phyloP scores from a whole-genome alignment of 371 early-diverging fungal genomes.

The Lichtheimia ramosa region DNA sequence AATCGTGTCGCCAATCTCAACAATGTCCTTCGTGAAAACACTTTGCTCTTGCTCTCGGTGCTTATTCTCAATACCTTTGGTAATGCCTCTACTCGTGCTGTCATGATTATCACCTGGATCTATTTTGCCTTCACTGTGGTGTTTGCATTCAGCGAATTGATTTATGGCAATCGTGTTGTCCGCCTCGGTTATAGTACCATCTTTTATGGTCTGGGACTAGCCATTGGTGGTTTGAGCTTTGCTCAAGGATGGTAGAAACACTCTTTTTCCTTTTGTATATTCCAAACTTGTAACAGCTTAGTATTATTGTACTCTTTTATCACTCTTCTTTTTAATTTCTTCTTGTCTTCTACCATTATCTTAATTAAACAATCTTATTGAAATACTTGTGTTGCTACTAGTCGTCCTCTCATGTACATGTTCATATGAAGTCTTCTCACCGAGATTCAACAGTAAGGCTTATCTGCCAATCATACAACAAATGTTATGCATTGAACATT shows the following conservation, averaged over 20 bases:
- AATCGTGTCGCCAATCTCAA: slow-evolving; percentile 20
- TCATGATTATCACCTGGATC: slow-evolving; percentile 49
- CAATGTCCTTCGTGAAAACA: slow-evolving; percentile 35
- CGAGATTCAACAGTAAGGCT: too few relatives aligned
- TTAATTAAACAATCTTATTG: too few relatives aligned
- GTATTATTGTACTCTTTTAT: too few relatives aligned
- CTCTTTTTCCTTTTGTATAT: too few relatives aligned
- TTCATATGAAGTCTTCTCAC: too few relatives aligned
- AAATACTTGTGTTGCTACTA: too few relatives aligned
- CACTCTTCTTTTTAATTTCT: too few relatives aligned
- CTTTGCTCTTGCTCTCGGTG: slow-evolving; percentile 33
- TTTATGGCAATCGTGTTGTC: slow-evolving; percentile 33
- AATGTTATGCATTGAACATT: too few relatives aligned
- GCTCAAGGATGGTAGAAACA: slow-evolving; percentile 29
- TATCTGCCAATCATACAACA: too few relatives aligned
- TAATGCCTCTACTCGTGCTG: slow-evolving; percentile 40
- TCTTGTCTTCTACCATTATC: too few relatives aligned
- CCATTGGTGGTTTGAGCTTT: slow-evolving; percentile 43
- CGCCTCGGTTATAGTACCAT: slow-evolving; percentile 33
- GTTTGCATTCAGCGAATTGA: slow-evolving; percentile 33
- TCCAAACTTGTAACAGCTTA: too few relatives aligned
- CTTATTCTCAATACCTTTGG: slow-evolving; percentile 46
- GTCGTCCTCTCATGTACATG: too few relatives aligned
- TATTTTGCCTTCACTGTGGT: slow-evolving; percentile 47
- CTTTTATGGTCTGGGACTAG: slow-evolving; percentile 39